These are phyloP conservation scores for Prunus padus DNA, from an alignment of 306 rosid species.

Conservation along the genomic window DNA sequence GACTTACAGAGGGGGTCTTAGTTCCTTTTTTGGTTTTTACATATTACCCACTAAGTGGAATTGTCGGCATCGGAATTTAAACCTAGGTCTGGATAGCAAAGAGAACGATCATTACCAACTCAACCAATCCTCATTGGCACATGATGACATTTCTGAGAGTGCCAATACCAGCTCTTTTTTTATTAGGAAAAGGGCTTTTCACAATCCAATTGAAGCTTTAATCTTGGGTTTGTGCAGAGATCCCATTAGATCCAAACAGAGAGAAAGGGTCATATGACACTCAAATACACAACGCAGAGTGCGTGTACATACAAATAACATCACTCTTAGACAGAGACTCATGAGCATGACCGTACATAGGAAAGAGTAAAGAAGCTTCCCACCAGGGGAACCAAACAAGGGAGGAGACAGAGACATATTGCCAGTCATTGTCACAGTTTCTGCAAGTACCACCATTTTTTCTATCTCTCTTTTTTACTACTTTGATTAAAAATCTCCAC, in stretches of 20 bases:
- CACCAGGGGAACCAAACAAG: slow-evolving; percentile 47
- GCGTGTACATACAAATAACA: too few species aligned
- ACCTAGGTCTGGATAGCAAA: too few species aligned
- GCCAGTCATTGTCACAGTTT: slow-evolving; percentile 42
- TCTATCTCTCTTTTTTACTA: slow-evolving; percentile 1
- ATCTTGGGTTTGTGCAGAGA: neutral
- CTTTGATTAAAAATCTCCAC: slow-evolving; percentile 9
- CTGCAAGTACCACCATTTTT: neutral
- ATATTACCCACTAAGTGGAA: too few species aligned
- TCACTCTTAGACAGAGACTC: neutral
- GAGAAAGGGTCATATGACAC: neutral
- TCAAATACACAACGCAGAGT: neutral
- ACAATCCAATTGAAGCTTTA: too few species aligned
- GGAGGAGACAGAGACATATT: neutral
- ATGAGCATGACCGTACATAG: slow-evolving; percentile 35
- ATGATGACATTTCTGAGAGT: too few species aligned
- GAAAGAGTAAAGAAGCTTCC: slow-evolving; percentile 88
- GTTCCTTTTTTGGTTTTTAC: too few species aligned
- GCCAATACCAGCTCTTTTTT: too few species aligned
- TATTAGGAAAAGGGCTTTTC: too few species aligned
- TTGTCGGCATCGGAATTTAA: too few species aligned
- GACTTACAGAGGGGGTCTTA: too few species aligned
- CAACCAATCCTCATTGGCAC: too few species aligned
- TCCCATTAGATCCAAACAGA: neutral
- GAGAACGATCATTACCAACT: too few species aligned